These are phyloP conservation scores for Saprolegnia parasitica DNA, from an alignment of 352 stramenopile genomes.

Conservation along the genomic window DNA sequence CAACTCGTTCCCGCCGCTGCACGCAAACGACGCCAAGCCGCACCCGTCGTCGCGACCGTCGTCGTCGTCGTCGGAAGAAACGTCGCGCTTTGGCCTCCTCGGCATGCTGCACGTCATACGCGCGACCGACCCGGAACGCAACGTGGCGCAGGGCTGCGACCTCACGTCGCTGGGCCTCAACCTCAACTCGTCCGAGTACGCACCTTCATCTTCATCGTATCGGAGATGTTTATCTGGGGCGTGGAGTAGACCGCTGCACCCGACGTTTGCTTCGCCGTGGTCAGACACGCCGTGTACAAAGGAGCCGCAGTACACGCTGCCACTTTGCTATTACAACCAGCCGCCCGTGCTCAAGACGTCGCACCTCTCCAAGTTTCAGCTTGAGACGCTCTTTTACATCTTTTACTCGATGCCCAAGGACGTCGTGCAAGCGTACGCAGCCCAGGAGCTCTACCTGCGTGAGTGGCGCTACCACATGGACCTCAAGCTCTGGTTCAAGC, in stretches of 20 bases:
- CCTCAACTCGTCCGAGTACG: constrained; percentile 78
- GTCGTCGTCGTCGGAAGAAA: background rate
- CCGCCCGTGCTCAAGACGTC: constrained; percentile 96
- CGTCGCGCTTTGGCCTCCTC: constrained; percentile 50
- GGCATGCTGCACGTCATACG: constrained; percentile 81
- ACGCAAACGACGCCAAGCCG: constrained; percentile 5
- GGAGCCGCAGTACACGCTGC: constrained; percentile 78
- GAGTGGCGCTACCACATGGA: constrained; percentile 98
- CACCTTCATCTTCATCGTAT: too few relatives aligned
- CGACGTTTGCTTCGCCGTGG: constrained; percentile 80
- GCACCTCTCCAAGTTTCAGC: constrained; percentile 97
- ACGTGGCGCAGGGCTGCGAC: constrained; percentile 70
- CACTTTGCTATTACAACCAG: constrained; percentile 89
- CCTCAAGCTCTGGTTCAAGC: constrained; percentile 97
- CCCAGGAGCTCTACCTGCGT: constrained; percentile 87
- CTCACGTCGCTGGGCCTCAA: constrained; percentile 79
- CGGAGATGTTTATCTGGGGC: too few relatives aligned
- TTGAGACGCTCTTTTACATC: constrained; percentile 99
- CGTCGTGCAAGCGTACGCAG: constrained; percentile 90
- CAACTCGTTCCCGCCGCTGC: constrained; percentile 20
- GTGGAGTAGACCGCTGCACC: constrained; percentile 55
- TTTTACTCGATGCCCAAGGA: constrained; percentile 99
- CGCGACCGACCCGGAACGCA: constrained; percentile 63
- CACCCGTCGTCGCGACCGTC: background rate
- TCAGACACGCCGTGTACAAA: constrained; percentile 64